Percentiles rank a stretch among this genome's conserved stretches.
Conservation (phyloP, 1,139 yeast species). For the Kluyveromyces sp. region DNA sequence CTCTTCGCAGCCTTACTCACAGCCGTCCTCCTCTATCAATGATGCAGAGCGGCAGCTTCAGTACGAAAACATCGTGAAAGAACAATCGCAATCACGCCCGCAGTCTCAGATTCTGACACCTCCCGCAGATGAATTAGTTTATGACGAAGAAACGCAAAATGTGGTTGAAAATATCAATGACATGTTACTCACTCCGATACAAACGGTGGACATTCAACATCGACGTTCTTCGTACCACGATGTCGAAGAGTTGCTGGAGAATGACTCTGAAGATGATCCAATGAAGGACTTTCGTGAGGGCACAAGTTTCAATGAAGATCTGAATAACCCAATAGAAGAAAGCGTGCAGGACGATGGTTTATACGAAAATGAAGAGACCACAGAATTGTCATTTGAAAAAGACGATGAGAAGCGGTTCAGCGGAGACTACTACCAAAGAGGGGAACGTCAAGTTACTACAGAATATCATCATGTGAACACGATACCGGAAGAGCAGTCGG, state of each 20-base stretch:
- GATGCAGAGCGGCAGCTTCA: slow-evolving; percentile 4
- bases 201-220: slow-evolving; percentile 2
- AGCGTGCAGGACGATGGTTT: not conserved
- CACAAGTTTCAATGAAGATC: not conserved
- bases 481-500: slow-evolving; percentile 26
- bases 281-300: not conserved
- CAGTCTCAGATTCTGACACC: not conserved
- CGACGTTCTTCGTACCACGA: slow-evolving; percentile 6
- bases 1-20: slow-evolving; percentile 4
- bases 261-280: slow-evolving; percentile 1
- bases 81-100: not conserved
- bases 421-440: slow-evolving; percentile 14
- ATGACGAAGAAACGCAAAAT: slow-evolving; percentile 2
- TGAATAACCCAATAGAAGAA: not conserved
- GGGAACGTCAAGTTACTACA: slow-evolving; percentile 12
- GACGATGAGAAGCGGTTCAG: slow-evolving; percentile 30
- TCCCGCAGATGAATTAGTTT: not conserved
- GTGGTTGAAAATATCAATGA: slow-evolving; percentile 3
- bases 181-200: slow-evolving; percentile 4
- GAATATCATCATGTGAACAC: slow-evolving; percentile 29
- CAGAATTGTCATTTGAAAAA: slow-evolving; percentile 17
- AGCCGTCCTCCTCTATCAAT: slow-evolving; percentile 2
- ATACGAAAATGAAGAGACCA: slow-evolving; percentile 1
- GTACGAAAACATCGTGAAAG: not conserved
- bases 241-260: slow-evolving; percentile 1